Percentiles rank a stretch among this genome's conserved stretches.
Evolutionary conservation across 305 asterid genomes (phyloP).

Genomic region (Fraxinus greggii): DNA sequence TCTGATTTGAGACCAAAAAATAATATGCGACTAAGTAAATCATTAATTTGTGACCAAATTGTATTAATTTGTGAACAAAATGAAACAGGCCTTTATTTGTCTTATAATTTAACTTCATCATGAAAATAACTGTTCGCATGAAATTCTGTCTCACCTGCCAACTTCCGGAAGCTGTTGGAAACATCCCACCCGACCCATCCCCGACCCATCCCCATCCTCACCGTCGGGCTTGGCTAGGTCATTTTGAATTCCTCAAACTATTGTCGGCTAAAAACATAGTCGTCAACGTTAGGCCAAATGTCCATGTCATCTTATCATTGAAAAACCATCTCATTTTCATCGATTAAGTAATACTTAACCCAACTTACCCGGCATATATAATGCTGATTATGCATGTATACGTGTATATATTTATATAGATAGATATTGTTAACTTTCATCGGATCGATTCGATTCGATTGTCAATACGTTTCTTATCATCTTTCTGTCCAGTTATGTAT

Average conservation of each 20-base stretch:
- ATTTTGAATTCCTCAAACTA: slow-evolving; percentile 29
- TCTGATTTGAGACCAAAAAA: no score
- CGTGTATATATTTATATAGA: no score
- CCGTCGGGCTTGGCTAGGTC: slow-evolving; percentile 30
- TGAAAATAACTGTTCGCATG: not conserved
- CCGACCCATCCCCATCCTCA: not conserved
- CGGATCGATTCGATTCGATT: not conserved
- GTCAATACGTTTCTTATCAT: not conserved
- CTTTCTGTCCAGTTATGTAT: no score
- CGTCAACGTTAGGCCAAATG: slow-evolving; percentile 28
- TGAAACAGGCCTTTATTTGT: no score
- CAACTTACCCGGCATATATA: not conserved
- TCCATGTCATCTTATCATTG: slow-evolving; percentile 4
- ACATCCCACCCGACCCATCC: not conserved
- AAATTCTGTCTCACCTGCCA: slow-evolving; percentile 28
- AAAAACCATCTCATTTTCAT: not conserved
- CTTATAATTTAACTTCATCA: no score
- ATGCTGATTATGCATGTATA: not conserved
- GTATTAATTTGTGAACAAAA: no score
- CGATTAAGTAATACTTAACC: not conserved
- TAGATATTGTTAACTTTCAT: not conserved
- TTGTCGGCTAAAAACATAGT: slow-evolving; percentile 15
- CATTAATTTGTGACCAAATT: no score
- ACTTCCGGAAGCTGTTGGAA: slow-evolving; percentile 34
- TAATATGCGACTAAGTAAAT: no score